Conservation (phyloP, 73 alveolate genomes). For the Effrenium voratum region DNA sequence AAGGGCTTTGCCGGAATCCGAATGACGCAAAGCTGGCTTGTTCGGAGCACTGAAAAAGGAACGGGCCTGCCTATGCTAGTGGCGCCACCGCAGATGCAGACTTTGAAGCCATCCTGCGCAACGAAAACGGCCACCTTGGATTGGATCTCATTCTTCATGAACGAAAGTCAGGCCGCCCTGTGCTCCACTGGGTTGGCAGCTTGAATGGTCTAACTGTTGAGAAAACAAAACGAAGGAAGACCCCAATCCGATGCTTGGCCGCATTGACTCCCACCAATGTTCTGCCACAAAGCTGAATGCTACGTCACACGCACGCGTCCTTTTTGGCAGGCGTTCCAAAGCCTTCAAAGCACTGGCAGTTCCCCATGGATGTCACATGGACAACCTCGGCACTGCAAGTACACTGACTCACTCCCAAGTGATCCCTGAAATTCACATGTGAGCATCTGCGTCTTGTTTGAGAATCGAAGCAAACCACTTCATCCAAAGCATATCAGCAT, state of each 20-base stretch:
- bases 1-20: too few species aligned
- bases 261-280: background rate
- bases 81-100: conserved; percentile 92
- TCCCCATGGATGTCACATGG: too few species aligned
- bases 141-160: background rate
- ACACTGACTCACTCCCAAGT: too few species aligned
- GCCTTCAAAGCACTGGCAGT: conserved; percentile 93
- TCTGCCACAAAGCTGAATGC: background rate
- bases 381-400: too few species aligned
- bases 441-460: too few species aligned
- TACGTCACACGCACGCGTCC: background rate
- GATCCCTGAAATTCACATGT: too few species aligned
- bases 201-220: background rate
- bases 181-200: background rate
- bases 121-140: background rate
- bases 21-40: too few species aligned
- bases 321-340: conserved; percentile 47
- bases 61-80: conserved; percentile 49
- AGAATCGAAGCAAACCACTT: too few species aligned
- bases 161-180: background rate
- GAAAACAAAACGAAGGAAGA: background rate
- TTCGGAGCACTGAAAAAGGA: background rate
- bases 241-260: background rate
- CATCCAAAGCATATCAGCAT: too few species aligned
- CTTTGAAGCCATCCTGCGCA: conserved; percentile 75